phyloP scores from a whole-genome alignment of 129 eudicot species.

The Lactuca sativa region DNA sequence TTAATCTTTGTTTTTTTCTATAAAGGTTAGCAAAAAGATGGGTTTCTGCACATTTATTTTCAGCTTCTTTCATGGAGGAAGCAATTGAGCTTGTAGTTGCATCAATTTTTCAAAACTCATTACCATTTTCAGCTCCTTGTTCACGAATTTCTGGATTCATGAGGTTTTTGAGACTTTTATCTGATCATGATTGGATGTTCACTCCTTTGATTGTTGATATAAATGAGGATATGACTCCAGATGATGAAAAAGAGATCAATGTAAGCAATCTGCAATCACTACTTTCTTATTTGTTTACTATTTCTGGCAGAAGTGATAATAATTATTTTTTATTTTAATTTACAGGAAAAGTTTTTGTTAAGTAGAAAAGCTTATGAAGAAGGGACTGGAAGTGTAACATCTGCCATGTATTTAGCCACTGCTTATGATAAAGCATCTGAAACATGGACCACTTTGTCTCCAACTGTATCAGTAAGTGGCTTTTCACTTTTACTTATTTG shows the following conservation, averaged over 20 bases:
- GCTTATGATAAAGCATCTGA: slow-evolving; percentile 81
- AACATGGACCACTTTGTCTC: slow-evolving; percentile 80
- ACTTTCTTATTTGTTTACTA: slow-evolving; percentile 2
- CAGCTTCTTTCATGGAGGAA: slow-evolving; percentile 65
- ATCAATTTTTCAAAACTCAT: slow-evolving; percentile 61
- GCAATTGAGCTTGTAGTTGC: slow-evolving; percentile 89
- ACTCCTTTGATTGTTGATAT: slow-evolving; percentile 81
- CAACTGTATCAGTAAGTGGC: slow-evolving; percentile 61
- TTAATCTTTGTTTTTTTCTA: slow-evolving; percentile 11
- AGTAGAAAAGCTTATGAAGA: slow-evolving; percentile 70
- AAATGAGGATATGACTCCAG: slow-evolving; percentile 66
- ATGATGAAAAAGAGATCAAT: slow-evolving; percentile 71
- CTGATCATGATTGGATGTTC: slow-evolving; percentile 83
- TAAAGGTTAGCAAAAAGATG: slow-evolving; percentile 89
- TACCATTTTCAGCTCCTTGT: slow-evolving; percentile 73
- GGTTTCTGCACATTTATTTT: slow-evolving; percentile 92
- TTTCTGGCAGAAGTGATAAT: neutral
- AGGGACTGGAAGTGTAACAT: slow-evolving; percentile 43
- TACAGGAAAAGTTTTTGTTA: slow-evolving; percentile 64
- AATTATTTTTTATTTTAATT: neutral
- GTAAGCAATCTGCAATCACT: slow-evolving; percentile 41
- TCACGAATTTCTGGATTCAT: slow-evolving; percentile 81
- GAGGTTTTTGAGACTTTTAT: slow-evolving; percentile 82
- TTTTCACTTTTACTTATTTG: neutral
- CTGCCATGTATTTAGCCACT: slow-evolving; percentile 90